phyloP scores from a whole-genome alignment of 2,329 filamentous ascomycete genomes.

The Aspergillus arachidicola region DNA sequence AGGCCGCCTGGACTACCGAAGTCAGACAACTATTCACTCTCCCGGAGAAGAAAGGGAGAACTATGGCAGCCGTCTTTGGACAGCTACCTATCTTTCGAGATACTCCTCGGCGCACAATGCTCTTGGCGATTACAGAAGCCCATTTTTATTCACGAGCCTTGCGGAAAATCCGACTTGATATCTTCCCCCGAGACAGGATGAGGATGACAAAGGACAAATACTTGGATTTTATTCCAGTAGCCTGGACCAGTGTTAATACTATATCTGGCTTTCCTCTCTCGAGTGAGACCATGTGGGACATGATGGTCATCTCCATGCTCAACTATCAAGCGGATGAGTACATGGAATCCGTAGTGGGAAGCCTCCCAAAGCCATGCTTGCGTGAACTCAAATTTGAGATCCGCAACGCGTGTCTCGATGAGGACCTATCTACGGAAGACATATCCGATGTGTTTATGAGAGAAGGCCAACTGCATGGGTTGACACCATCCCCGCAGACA shows the following conservation, averaged over 20 bases:
- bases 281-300: conserved; percentile 22
- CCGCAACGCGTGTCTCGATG: background rate
- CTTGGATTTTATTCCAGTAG: conserved; percentile 28
- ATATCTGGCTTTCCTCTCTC: conserved; percentile 8
- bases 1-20: too few species aligned
- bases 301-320: conserved; percentile 32
- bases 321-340: conserved; percentile 32
- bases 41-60: too few species aligned
- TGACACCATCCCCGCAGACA: too few species aligned
- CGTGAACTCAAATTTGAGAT: background rate
- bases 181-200: conserved; percentile 17
- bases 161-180: conserved; percentile 1
- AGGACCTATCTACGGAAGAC: too few species aligned
- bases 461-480: too few species aligned
- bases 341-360: conserved; percentile 23
- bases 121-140: too few species aligned
- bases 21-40: too few species aligned
- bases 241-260: conserved; percentile 27
- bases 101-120: too few species aligned
- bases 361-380: background rate
- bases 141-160: too few species aligned
- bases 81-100: too few species aligned
- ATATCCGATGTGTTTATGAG: too few species aligned
- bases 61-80: too few species aligned
- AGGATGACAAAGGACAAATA: conserved; percentile 24